Evolutionary conservation across 2,329 filamentous ascomycete genomes (phyloP).

Genomic region (Trichophyton equinum): DNA sequence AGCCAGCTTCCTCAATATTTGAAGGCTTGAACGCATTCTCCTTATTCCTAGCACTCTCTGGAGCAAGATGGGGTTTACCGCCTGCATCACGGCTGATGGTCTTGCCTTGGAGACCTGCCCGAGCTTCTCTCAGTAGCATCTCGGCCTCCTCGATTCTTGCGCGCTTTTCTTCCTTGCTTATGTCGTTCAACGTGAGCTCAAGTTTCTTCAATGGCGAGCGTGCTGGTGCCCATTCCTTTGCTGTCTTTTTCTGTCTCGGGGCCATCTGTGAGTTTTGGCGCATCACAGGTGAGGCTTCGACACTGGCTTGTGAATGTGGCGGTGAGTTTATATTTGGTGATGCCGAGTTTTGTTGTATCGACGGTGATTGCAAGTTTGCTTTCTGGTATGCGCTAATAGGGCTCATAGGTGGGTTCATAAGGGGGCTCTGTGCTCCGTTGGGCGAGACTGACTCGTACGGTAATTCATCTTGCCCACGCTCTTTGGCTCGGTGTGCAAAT

Average conservation of each 20-base stretch:
- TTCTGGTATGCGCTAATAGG: neutral
- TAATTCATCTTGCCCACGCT: conserved; percentile 3
- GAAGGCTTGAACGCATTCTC: neutral
- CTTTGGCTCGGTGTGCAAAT: conserved; percentile 17
- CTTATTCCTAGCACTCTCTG: neutral
- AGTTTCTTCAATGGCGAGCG: conserved; percentile 87
- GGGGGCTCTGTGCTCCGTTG: neutral
- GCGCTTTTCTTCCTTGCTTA: conserved; percentile 91
- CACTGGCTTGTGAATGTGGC: conserved; percentile 3
- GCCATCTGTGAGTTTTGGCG: conserved; percentile 8
- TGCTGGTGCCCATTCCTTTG: conserved; percentile 54
- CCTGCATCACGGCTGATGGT: conserved; percentile 9
- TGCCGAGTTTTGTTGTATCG: conserved; percentile 4
- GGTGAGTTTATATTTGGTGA: conserved; percentile 3
- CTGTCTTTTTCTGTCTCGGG: conserved; percentile 12
- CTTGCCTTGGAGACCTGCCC: conserved; percentile 8
- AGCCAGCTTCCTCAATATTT: conserved; percentile 10
- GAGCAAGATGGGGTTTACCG: conserved; percentile 2
- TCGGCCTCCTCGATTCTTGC: conserved; percentile 76
- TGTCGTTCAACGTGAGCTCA: conserved; percentile 77
- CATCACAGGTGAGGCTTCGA: neutral
- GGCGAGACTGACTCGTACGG: neutral
- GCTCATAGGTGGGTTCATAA: neutral
- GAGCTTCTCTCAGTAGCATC: conserved; percentile 50
- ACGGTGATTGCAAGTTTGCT: conserved; percentile 2